phyloP scores from a whole-genome alignment of 805 yeast genomes.

The Pichia phayaonensis region DNA sequence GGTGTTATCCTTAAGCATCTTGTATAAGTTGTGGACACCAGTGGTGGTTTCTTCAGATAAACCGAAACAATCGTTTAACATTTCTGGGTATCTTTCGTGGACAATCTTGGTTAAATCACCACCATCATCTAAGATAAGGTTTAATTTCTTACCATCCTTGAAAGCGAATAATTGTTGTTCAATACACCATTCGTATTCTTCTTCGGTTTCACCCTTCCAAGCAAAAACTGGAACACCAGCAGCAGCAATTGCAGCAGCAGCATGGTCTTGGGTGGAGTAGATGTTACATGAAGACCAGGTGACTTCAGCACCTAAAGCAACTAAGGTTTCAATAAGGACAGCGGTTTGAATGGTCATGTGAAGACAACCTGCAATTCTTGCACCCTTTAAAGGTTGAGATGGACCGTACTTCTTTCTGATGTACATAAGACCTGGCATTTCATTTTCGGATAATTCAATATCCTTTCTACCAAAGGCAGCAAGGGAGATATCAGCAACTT shows the following conservation, averaged over 20 bases:
- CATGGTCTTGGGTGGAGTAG: constrained; percentile 99
- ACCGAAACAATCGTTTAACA: constrained; percentile 92
- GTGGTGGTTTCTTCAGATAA: constrained; percentile 98
- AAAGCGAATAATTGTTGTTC: constrained; percentile 98
- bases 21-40: constrained; percentile 98
- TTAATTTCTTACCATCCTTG: constrained; percentile 91
- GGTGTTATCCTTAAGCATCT: constrained; percentile 79
- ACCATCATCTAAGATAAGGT: constrained; percentile 98
- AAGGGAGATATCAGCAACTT: constrained; percentile 95
- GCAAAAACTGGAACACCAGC: constrained; percentile 99
- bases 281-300: constrained; percentile 99
- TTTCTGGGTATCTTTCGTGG: constrained; percentile 97
- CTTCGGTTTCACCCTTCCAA: constrained; percentile 99
- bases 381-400: constrained; percentile 94
- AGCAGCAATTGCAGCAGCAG: constrained; percentile 99
- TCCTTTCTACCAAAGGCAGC: constrained; percentile 99
- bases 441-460: constrained; percentile 97
- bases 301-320: constrained; percentile 97
- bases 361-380: constrained; percentile 97
- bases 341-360: constrained; percentile 99
- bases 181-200: constrained; percentile 98
- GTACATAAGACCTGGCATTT: constrained; percentile 99
- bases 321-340: constrained; percentile 93
- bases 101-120: constrained; percentile 97
- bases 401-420: constrained; percentile 89